These are phyloP conservation scores for Leptodontidium sp. DNA, from an alignment of 2,329 filamentous ascomycete genomes.

Conservation along the genomic window DNA sequence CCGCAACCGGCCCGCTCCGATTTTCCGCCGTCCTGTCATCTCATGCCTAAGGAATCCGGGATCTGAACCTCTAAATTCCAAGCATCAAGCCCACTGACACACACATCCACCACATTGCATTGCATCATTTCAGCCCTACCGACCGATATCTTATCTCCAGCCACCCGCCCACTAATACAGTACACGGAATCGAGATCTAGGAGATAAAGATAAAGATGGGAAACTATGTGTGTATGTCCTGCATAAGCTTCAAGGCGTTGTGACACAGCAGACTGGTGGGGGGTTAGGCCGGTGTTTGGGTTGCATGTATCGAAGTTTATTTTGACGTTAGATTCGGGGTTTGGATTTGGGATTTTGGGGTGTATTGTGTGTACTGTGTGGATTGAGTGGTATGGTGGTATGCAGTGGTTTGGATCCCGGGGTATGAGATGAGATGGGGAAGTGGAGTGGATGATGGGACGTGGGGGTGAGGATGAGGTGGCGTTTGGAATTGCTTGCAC, in stretches of 20 bases:
- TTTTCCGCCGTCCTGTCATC: too few relatives aligned
- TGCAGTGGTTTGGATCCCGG: background rate
- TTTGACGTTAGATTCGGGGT: slow-evolving; percentile 3
- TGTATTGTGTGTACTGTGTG: background rate
- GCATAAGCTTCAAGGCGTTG: background rate
- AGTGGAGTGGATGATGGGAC: background rate
- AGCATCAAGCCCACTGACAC: too few relatives aligned
- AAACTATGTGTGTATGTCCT: background rate
- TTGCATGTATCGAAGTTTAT: background rate
- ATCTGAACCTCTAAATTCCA: too few relatives aligned
- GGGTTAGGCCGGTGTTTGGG: background rate
- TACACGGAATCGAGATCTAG: background rate
- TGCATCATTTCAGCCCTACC: background rate
- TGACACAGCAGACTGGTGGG: background rate
- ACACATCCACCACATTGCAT: too few relatives aligned
- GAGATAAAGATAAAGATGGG: too few relatives aligned
- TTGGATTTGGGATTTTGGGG: background rate
- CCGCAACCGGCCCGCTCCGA: too few relatives aligned
- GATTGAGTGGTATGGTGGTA: background rate
- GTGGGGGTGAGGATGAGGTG: too few relatives aligned
- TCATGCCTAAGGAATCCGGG: too few relatives aligned
- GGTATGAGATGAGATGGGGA: background rate
- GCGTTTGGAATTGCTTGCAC: too few relatives aligned
- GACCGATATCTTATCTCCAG: background rate
- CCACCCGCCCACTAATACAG: background rate